These are phyloP conservation scores for Podospora conica DNA, from an alignment of 495 filamentous ascomycete species.

Conservation along the genomic window DNA sequence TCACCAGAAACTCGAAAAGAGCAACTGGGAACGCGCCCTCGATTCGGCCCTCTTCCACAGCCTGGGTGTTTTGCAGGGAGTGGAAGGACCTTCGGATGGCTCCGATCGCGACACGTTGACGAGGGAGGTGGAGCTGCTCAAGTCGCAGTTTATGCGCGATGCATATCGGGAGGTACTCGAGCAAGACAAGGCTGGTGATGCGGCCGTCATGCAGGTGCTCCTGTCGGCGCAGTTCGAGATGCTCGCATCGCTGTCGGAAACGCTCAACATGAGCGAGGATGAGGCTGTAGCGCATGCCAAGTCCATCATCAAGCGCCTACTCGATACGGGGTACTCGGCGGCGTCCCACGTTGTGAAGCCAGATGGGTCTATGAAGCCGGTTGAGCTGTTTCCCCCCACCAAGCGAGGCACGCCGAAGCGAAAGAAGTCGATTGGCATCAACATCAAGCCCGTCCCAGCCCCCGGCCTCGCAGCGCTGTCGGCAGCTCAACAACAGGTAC, in stretches of 20 bases:
- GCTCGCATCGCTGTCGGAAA: slow-evolving; percentile 70
- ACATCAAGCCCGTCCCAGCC: slow-evolving; percentile 29
- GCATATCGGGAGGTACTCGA: slow-evolving; percentile 70
- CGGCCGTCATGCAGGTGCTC: slow-evolving; percentile 69
- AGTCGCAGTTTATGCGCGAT: slow-evolving; percentile 77
- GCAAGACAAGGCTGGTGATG: slow-evolving; percentile 75
- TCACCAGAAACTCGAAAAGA: slow-evolving; percentile 71
- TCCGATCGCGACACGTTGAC: slow-evolving; percentile 65
- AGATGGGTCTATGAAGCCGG: slow-evolving; percentile 63
- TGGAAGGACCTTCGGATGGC: slow-evolving; percentile 62
- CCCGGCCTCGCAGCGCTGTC: slow-evolving; percentile 34
- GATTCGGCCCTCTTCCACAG: slow-evolving; percentile 85
- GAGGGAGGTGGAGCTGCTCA: slow-evolving; percentile 78
- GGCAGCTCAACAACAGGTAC: slow-evolving; percentile 33
- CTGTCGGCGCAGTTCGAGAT: slow-evolving; percentile 89
- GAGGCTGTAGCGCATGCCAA: slow-evolving; percentile 78
- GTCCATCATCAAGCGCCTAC: slow-evolving; percentile 68
- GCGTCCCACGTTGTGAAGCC: slow-evolving; percentile 83
- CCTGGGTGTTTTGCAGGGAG: slow-evolving; percentile 65
- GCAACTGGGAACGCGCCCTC: slow-evolving; percentile 78
- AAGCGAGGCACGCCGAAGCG: slow-evolving; percentile 68
- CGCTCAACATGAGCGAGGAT: slow-evolving; percentile 71
- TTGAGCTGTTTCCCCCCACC: slow-evolving; percentile 59
- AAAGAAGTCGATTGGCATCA: slow-evolving; percentile 50
- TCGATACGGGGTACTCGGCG: slow-evolving; percentile 65